phyloP scores from a whole-genome alignment of 2,329 filamentous ascomycete genomes.

The Phaeosphaeriaceae sp. region DNA sequence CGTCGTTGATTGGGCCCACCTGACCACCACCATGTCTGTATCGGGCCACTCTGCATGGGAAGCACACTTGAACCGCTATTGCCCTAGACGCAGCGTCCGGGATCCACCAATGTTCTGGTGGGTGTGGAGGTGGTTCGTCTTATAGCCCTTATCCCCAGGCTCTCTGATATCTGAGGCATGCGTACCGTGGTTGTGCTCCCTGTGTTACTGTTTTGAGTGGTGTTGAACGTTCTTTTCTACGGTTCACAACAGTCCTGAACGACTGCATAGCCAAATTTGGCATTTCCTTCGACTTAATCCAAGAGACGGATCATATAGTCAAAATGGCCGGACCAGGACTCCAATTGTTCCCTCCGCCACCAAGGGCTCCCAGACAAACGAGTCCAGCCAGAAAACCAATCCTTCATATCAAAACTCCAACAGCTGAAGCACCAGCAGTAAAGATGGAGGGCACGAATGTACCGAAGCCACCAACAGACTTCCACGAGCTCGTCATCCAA shows the following conservation, averaged over 20 bases:
- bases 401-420: constrained; percentile 34
- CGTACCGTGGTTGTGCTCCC: constrained; percentile 26
- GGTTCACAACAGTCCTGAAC: constrained; percentile 15
- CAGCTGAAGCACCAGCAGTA: constrained; percentile 38
- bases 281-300: not conserved
- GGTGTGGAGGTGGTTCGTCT: constrained; percentile 28
- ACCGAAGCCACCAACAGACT: constrained; percentile 40
- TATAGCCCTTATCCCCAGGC: constrained; percentile 45
- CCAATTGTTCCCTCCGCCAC: constrained; percentile 49
- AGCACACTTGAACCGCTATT: constrained; percentile 45
- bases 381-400: constrained; percentile 38
- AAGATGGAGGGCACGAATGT: constrained; percentile 40
- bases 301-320: constrained; percentile 9
- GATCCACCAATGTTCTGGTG: constrained; percentile 21
- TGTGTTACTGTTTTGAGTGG: constrained; percentile 19
- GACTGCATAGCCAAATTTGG: constrained; percentile 21
- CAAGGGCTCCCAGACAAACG: constrained; percentile 40
- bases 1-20: constrained; percentile 39
- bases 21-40: constrained; percentile 32
- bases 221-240: constrained; percentile 13
- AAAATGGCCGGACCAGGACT: constrained; percentile 45
- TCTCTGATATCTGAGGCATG: constrained; percentile 26
- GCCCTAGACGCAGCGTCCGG: constrained; percentile 18
- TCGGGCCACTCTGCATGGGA: constrained; percentile 41
- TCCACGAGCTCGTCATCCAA: constrained; percentile 50